Conservation (phyloP, 2,329 filamentous ascomycete genomes). For the Niveomyces coronatus region DNA sequence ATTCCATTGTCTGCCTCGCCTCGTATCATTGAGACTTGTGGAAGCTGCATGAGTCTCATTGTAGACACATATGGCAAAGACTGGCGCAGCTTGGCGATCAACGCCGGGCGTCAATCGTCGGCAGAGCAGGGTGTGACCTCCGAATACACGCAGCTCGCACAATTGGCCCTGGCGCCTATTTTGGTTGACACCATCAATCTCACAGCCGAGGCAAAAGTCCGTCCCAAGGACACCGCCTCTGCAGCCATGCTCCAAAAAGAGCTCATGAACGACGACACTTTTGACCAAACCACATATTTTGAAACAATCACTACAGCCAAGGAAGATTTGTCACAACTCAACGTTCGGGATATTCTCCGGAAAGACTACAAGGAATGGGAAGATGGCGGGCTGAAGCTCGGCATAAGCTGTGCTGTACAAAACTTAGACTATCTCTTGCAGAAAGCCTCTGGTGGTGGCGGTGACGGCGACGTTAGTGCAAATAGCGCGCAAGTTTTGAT, state of each 20-base stretch:
- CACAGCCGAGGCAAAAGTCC: conserved; percentile 52
- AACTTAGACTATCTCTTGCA: conserved; percentile 48
- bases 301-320: conserved; percentile 53
- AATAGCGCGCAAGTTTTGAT: conserved; percentile 41
- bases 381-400: conserved; percentile 45
- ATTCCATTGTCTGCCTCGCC: conserved; percentile 39
- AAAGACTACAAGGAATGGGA: conserved; percentile 83
- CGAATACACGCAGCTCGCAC: conserved; percentile 50
- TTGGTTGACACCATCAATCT: conserved; percentile 65
- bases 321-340: conserved; percentile 51
- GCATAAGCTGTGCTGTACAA: conserved; percentile 57
- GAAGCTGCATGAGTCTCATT: conserved; percentile 65
- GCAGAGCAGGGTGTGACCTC: conserved; percentile 13
- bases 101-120: not conserved
- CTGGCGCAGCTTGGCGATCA: conserved; percentile 43
- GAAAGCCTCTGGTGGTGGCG: no score
- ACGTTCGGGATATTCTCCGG: conserved; percentile 56
- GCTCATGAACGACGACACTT: conserved; percentile 30
- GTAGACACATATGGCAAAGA: conserved; percentile 44
- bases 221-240: conserved; percentile 47
- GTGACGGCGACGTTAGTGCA: no score
- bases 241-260: conserved; percentile 46
- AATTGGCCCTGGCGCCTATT: conserved; percentile 58
- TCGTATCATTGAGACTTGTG: conserved; percentile 53
- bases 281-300: conserved; percentile 47